phyloP scores from a whole-genome alignment of 2,329 filamentous ascomycete genomes.

The Dryadomyces quercus-mongolicae region DNA sequence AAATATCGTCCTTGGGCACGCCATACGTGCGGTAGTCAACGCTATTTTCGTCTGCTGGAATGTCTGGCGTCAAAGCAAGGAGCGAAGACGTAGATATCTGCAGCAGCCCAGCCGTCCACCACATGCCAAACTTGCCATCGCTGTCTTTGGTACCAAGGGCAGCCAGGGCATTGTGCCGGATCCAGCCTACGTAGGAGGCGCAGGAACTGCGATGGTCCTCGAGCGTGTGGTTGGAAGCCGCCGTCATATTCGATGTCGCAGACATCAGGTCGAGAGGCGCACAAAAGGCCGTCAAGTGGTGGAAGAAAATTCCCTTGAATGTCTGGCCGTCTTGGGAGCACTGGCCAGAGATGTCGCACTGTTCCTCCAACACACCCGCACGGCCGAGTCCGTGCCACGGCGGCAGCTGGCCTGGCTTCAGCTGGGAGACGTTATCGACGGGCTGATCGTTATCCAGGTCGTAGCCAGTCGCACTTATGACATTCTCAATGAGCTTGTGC shows the following conservation, averaged over 20 bases:
- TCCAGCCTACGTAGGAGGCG: constrained; percentile 56
- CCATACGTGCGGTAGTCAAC: constrained; percentile 13
- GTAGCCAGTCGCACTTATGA: constrained; percentile 73
- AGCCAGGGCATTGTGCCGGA: constrained; percentile 65
- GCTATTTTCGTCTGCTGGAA: not conserved
- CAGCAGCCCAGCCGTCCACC: constrained; percentile 60
- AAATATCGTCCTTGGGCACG: constrained; percentile 15
- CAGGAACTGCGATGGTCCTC: constrained; percentile 35
- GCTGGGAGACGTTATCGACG: constrained; percentile 25
- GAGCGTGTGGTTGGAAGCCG: not conserved
- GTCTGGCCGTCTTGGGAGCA: constrained; percentile 80
- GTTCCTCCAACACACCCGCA: constrained; percentile 70
- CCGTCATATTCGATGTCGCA: not conserved
- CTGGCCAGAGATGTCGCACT: constrained; percentile 59
- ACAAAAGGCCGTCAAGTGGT: constrained; percentile 75
- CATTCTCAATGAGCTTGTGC: constrained; percentile 60
- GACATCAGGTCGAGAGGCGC: constrained; percentile 37
- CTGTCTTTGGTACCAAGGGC: constrained; percentile 58
- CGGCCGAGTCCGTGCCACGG: constrained; percentile 67
- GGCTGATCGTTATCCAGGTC: constrained; percentile 29
- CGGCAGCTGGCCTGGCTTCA: constrained; percentile 26
- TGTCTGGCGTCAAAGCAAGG: not conserved
- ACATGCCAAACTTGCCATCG: constrained; percentile 66
- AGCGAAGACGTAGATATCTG: constrained; percentile 9
- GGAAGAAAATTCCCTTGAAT: constrained; percentile 93